These are phyloP conservation scores for Penicillium sp. DNA, from an alignment of 2,329 filamentous ascomycete species.

Conservation along the genomic window DNA sequence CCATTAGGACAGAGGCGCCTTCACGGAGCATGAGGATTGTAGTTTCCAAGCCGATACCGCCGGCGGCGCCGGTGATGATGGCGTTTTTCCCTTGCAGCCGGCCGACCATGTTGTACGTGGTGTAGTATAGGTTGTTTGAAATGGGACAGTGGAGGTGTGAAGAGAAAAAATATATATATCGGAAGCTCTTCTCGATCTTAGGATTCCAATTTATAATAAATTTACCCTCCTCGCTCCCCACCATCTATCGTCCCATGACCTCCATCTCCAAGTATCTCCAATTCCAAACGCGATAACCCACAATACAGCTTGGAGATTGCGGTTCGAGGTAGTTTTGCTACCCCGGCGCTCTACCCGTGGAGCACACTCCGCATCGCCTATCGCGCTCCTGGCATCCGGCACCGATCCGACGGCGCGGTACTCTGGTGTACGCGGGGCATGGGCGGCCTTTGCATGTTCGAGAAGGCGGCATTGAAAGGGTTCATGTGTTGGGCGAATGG, in stretches of 20 bases:
- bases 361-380: neutral
- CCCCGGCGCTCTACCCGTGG: neutral
- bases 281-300: neutral
- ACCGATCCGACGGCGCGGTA: neutral
- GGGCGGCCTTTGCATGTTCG: no score
- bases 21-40: constrained; percentile 83
- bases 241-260: neutral
- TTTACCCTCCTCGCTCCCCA: neutral
- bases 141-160: neutral
- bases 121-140: neutral
- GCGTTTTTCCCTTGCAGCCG: constrained; percentile 64
- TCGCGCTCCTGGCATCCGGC: neutral
- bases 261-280: neutral
- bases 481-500: neutral
- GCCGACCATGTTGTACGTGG: constrained; percentile 18
- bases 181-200: neutral
- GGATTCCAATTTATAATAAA: neutral
- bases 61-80: constrained; percentile 78
- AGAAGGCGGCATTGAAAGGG: no score
- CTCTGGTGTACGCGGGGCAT: no score
- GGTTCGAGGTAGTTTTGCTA: neutral
- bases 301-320: neutral
- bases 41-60: constrained; percentile 89
- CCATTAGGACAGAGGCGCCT: constrained; percentile 78
- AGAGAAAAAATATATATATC: neutral